Conservation (phyloP, 345 rosid genomes). For the Aurinia saxatilis region DNA sequence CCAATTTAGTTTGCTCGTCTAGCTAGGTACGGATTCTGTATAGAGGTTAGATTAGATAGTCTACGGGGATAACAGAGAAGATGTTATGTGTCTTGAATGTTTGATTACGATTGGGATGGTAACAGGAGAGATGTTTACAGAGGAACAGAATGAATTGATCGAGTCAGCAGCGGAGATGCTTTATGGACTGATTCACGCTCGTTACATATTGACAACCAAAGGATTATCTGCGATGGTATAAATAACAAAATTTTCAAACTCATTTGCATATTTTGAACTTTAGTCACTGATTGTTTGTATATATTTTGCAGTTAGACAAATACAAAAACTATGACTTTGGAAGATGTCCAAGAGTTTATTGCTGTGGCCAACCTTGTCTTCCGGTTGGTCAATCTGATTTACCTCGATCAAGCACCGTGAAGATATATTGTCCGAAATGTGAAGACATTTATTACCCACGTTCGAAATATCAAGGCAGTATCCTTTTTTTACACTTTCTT, state of each 20-base stretch:
- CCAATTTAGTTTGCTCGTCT: not conserved
- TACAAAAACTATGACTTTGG: conserved; percentile 94
- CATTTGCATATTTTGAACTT: not conserved
- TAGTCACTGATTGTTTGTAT: not conserved
- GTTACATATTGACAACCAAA: conserved; percentile 84
- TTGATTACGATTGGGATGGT: conserved; percentile 26
- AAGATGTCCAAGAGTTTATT: conserved; percentile 94
- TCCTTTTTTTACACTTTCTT: too few species aligned
- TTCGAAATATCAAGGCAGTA: conserved; percentile 97
- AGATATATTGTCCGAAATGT: conserved; percentile 86
- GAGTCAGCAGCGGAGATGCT: conserved; percentile 99
- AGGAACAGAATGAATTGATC: conserved; percentile 88
- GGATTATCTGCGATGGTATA: conserved; percentile 96
- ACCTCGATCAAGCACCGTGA: conserved; percentile 87
- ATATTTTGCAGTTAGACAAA: conserved; percentile 64
- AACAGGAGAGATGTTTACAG: conserved; percentile 86
- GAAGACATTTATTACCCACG: conserved; percentile 88
- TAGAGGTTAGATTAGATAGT: not conserved
- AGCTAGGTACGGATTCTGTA: not conserved
- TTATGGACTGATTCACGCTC: conserved; percentile 87
- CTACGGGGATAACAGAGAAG: not conserved
- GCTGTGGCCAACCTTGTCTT: conserved; percentile 94
- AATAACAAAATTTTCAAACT: not conserved
- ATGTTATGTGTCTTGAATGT: conserved; percentile 6
- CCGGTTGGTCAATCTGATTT: conserved; percentile 87